Evolutionary conservation across 1,139 yeast species (phyloP).

Genomic region (Debaryomyces sp.): DNA sequence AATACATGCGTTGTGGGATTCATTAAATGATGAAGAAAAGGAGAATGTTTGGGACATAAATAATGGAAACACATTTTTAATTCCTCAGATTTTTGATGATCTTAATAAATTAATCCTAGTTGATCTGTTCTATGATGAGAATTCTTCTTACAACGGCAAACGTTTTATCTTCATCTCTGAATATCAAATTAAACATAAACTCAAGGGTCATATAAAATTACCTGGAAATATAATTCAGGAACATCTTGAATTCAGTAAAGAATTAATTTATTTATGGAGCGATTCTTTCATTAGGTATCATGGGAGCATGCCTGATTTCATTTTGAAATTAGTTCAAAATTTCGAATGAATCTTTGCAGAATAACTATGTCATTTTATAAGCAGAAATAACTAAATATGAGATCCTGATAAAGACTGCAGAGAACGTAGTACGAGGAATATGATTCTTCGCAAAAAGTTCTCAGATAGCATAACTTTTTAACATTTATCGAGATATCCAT

Average conservation of each 20-base stretch:
- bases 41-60: slow-evolving; percentile 21
- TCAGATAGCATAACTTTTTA: not conserved
- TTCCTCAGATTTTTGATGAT: slow-evolving; percentile 26
- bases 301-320: slow-evolving; percentile 11
- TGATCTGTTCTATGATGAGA: slow-evolving; percentile 26
- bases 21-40: slow-evolving; percentile 15
- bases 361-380: not conserved
- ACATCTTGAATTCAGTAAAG: slow-evolving; percentile 20
- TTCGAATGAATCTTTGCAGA: not conserved
- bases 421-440: not conserved
- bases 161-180: slow-evolving; percentile 17
- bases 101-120: slow-evolving; percentile 16
- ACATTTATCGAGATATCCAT: not conserved
- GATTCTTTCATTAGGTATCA: slow-evolving; percentile 19
- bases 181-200: slow-evolving; percentile 19
- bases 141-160: slow-evolving; percentile 10
- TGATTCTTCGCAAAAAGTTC: not conserved
- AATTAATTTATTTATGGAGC: slow-evolving; percentile 25
- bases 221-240: slow-evolving; percentile 15
- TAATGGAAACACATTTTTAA: slow-evolving; percentile 18
- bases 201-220: slow-evolving; percentile 22
- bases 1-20: slow-evolving; percentile 14
- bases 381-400: not conserved
- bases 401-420: not conserved
- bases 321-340: slow-evolving; percentile 9